Percentiles rank a stretch among this genome's conserved stretches.
phyloP scores from a whole-genome alignment of 768 basidiomycete genomes.

The Boletellus emodensis region DNA sequence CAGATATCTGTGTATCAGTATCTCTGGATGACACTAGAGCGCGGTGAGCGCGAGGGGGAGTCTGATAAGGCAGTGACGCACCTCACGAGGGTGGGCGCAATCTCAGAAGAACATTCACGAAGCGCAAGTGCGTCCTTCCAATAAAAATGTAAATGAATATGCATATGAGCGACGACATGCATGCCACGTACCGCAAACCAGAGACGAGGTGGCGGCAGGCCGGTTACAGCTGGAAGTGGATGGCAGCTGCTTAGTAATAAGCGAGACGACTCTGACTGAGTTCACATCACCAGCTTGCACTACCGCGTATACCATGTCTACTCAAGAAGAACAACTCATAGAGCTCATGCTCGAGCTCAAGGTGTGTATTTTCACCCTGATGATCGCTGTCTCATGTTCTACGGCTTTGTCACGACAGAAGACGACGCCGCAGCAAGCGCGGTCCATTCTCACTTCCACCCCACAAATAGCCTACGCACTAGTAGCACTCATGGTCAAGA shows the following conservation, averaged over 20 bases:
- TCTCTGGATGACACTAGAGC: too few relatives aligned
- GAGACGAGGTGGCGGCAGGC: too few relatives aligned
- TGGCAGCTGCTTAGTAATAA: too few relatives aligned
- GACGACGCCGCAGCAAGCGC: slow-evolving; percentile 68
- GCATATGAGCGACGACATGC: not conserved
- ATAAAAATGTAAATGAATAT: not conserved
- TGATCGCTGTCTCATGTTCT: not conserved
- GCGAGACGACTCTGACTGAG: not conserved
- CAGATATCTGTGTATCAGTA: not conserved
- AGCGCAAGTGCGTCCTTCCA: not conserved
- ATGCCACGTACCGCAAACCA: not conserved
- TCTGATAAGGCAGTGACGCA: too few relatives aligned
- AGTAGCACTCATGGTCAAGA: slow-evolving; percentile 72
- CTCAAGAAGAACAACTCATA: slow-evolving; percentile 62
- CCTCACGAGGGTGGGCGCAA: not conserved
- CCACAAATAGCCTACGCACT: slow-evolving; percentile 76
- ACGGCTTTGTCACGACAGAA: slow-evolving; percentile 41
- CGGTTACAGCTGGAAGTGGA: too few relatives aligned
- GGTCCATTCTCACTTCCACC: slow-evolving; percentile 63
- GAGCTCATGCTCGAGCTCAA: slow-evolving; percentile 76
- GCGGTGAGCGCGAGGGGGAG: too few relatives aligned
- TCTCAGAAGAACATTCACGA: not conserved
- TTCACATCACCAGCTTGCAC: not conserved
- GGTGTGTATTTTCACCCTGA: slow-evolving; percentile 28
- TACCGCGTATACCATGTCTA: slow-evolving; percentile 40